phyloP scores from a whole-genome alignment of 2,329 filamentous ascomycete species.

The Chaetomiaceae sp. region DNA sequence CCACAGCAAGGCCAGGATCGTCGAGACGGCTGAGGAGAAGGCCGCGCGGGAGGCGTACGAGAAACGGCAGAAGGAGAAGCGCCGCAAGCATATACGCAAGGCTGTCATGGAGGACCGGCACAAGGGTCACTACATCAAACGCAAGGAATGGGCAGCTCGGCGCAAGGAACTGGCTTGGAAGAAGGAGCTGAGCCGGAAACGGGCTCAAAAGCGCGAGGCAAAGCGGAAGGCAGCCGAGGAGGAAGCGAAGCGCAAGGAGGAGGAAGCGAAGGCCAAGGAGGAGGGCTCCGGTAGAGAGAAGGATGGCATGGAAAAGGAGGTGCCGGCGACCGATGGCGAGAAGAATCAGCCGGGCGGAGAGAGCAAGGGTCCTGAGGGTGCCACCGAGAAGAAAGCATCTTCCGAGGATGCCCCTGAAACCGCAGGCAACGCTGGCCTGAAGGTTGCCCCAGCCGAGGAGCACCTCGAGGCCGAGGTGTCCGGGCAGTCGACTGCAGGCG shows the following conservation, averaged over 20 bases:
- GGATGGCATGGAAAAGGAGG: too few species aligned
- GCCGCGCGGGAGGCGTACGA: conserved; percentile 44
- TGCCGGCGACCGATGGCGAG: too few species aligned
- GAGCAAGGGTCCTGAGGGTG: too few species aligned
- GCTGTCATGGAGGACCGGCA: conserved; percentile 35
- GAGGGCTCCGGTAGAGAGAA: too few species aligned
- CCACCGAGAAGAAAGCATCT: too few species aligned
- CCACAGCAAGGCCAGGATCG: conserved; percentile 51
- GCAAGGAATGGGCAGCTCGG: conserved; percentile 37
- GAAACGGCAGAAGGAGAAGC: conserved; percentile 39
- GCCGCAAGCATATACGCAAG: conserved; percentile 45
- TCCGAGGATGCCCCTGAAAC: too few species aligned
- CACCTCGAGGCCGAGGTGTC: background rate
- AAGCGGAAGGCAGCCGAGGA: conserved; percentile 24
- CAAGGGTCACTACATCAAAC: conserved; percentile 28
- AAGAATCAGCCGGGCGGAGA: too few species aligned
- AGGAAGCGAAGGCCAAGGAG: background rate
- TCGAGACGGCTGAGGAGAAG: conserved; percentile 43
- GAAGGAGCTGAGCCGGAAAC: conserved; percentile 33
- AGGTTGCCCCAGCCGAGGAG: too few species aligned
- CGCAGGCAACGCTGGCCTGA: too few species aligned
- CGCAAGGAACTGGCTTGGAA: conserved; percentile 29
- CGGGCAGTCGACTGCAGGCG: too few species aligned
- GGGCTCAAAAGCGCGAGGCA: conserved; percentile 23
- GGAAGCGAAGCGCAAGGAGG: conserved; percentile 3